Evolutionary conservation across 2,329 filamentous ascomycete species (phyloP).

Genomic region (Fusarium compactum): DNA sequence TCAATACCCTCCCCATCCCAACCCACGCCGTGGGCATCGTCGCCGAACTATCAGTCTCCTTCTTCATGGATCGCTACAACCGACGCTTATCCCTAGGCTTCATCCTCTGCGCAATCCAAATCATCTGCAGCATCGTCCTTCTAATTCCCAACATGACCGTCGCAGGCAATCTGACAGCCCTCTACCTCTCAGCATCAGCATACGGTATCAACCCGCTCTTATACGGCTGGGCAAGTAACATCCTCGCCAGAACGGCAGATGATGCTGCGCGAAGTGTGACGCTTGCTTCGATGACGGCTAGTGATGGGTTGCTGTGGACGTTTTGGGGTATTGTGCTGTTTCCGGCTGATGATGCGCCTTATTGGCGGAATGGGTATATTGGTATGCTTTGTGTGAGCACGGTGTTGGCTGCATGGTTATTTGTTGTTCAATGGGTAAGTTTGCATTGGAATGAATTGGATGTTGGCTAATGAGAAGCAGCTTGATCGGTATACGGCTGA

Average conservation of each 20-base stretch:
- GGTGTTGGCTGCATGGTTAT: constrained; percentile 21
- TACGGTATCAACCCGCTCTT: constrained; percentile 45
- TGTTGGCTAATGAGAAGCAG: background rate
- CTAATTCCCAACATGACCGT: constrained; percentile 37
- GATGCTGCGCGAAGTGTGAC: constrained; percentile 57
- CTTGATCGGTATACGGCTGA: constrained; percentile 20
- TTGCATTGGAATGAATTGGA: rapidly evolving
- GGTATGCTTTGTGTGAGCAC: constrained; percentile 40
- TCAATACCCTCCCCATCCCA: constrained; percentile 45
- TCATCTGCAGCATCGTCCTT: constrained; percentile 32
- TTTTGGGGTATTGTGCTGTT: constrained; percentile 61
- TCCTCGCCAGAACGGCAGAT: constrained; percentile 46
- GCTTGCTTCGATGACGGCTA: constrained; percentile 56
- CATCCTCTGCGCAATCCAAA: constrained; percentile 31
- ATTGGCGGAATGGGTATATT: constrained; percentile 52
- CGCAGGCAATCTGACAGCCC: constrained; percentile 28
- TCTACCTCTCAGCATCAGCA: constrained; percentile 43
- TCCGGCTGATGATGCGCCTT: constrained; percentile 57
- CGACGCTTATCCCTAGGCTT: constrained; percentile 17
- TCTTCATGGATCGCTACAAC: constrained; percentile 40
- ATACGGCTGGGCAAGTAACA: constrained; percentile 47
- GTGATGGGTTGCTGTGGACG: constrained; percentile 56
- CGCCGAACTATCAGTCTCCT: constrained; percentile 33
- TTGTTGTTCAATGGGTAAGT: constrained; percentile 39
- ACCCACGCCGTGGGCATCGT: constrained; percentile 46